phyloP scores from a whole-genome alignment of 768 basidiomycete species.

The Scleroderma bovista region DNA sequence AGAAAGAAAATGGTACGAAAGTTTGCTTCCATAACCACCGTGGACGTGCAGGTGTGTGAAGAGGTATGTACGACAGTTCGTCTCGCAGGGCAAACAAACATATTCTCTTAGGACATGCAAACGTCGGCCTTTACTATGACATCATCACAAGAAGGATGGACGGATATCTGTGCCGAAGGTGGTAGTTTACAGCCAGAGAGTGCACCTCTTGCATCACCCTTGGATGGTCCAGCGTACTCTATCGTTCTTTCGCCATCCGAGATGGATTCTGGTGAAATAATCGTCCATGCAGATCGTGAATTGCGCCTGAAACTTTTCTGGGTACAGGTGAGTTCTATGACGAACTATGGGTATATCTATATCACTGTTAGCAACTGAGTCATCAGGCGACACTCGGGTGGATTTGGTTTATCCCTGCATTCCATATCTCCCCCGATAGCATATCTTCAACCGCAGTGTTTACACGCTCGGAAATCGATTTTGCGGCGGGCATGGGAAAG shows the following conservation, averaged over 20 bases:
- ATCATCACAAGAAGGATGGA: conserved; percentile 37
- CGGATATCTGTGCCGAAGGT: conserved; percentile 26
- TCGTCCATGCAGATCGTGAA: conserved; percentile 64
- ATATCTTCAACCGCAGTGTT: conserved; percentile 35
- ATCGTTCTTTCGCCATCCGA: conserved; percentile 2
- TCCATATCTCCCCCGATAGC: conserved; percentile 62
- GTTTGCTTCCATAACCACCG: conserved; percentile 59
- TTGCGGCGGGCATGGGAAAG: conserved; percentile 68
- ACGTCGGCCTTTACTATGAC: not conserved
- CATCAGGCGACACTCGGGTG: conserved; percentile 71
- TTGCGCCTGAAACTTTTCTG: conserved; percentile 67
- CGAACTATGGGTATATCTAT: not conserved
- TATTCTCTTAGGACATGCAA: not conserved
- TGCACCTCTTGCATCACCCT: not conserved
- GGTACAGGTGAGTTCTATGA: conserved; percentile 48
- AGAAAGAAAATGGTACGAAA: conserved; percentile 69
- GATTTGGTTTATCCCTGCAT: conserved; percentile 82
- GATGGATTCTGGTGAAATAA: conserved; percentile 36
- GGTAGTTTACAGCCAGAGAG: not conserved
- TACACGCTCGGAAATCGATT: conserved; percentile 65
- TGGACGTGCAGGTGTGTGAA: conserved; percentile 9
- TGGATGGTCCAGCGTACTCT: conserved; percentile 3
- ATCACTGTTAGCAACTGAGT: not conserved
- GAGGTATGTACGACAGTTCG: conserved; percentile 8
- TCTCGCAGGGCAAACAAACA: not conserved